Evolutionary conservation across 2,329 filamentous ascomycete genomes (phyloP).

Genomic region (Trichophyton verrucosum): DNA sequence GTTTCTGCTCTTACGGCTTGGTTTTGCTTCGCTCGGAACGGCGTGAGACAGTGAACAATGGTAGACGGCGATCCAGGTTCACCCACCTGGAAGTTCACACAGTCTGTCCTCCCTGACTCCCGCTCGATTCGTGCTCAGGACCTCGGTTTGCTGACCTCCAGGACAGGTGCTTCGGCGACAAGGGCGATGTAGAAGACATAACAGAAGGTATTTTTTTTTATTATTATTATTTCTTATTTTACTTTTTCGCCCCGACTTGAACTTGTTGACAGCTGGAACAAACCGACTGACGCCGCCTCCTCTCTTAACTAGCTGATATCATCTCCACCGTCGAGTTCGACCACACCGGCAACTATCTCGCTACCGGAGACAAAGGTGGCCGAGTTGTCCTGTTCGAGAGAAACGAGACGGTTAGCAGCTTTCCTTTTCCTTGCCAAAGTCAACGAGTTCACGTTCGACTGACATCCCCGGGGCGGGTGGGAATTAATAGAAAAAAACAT

Average conservation of each 20-base stretch:
- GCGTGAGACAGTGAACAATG: slow-evolving; percentile 51
- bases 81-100: slow-evolving; percentile 99
- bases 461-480: too few species aligned
- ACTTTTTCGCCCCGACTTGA: background rate
- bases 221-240: background rate
- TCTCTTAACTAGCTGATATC: slow-evolving; percentile 33
- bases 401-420: slow-evolving; percentile 72
- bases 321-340: slow-evolving; percentile 43
- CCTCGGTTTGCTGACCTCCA: slow-evolving; percentile 4
- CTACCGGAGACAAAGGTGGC: slow-evolving; percentile 42
- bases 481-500: slow-evolving; percentile 86
- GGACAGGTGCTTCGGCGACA: slow-evolving; percentile 91
- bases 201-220: slow-evolving; percentile 59
- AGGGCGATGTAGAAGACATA: slow-evolving; percentile 97
- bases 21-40: too few species aligned
- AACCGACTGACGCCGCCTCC: background rate
- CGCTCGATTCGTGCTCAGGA: background rate
- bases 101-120: slow-evolving; percentile 50
- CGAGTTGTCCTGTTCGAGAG: slow-evolving; percentile 46
- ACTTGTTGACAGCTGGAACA: slow-evolving; percentile 4
- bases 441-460: too few species aligned
- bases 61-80: slow-evolving; percentile 88
- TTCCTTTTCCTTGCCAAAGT: too few species aligned
- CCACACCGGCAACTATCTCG: slow-evolving; percentile 41
- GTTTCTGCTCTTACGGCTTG: too few species aligned